phyloP scores from a whole-genome alignment of 2,329 filamentous ascomycete genomes.

The Fusarium napiforme region DNA sequence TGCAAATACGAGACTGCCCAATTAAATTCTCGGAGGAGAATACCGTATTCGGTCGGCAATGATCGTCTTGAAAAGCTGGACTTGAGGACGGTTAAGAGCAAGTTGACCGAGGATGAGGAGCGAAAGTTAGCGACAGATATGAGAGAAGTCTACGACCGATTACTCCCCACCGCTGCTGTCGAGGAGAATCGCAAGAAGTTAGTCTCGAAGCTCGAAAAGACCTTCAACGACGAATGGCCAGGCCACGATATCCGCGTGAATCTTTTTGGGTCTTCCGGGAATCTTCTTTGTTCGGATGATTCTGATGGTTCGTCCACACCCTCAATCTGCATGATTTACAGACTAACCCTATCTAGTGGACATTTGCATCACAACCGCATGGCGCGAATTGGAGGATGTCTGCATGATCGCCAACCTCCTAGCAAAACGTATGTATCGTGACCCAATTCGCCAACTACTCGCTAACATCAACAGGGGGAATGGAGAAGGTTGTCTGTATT shows the following conservation, averaged over 20 bases:
- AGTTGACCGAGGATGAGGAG: slow-evolving; percentile 78
- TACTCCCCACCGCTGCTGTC: slow-evolving; percentile 84
- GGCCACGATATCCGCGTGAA: slow-evolving; percentile 89
- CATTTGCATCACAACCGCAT: slow-evolving; percentile 94
- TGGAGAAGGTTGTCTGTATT: slow-evolving; percentile 96
- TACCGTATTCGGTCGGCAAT: slow-evolving; percentile 91
- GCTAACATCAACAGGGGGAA: slow-evolving; percentile 75
- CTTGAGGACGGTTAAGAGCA: slow-evolving; percentile 76
- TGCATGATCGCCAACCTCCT: slow-evolving; percentile 90
- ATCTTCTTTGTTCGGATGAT: slow-evolving; percentile 91
- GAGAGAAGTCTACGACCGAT: slow-evolving; percentile 82
- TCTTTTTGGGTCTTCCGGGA: slow-evolving; percentile 98
- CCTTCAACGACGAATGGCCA: slow-evolving; percentile 93
- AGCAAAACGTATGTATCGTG: slow-evolving; percentile 76
- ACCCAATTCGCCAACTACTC: neutral
- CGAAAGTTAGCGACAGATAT: slow-evolving; percentile 82
- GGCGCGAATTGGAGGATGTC: slow-evolving; percentile 87
- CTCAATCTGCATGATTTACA: neutral
- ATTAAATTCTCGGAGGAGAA: slow-evolving; percentile 82
- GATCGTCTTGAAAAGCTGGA: slow-evolving; percentile 79
- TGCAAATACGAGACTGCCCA: slow-evolving; percentile 93
- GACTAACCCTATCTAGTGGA: slow-evolving; percentile 72
- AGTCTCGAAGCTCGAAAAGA: slow-evolving; percentile 85
- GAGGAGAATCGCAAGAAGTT: slow-evolving; percentile 79
- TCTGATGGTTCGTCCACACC: slow-evolving; percentile 81